Evolutionary conservation across 2,329 filamentous ascomycete genomes (phyloP).

Genomic region (Penicillium sp.): DNA sequence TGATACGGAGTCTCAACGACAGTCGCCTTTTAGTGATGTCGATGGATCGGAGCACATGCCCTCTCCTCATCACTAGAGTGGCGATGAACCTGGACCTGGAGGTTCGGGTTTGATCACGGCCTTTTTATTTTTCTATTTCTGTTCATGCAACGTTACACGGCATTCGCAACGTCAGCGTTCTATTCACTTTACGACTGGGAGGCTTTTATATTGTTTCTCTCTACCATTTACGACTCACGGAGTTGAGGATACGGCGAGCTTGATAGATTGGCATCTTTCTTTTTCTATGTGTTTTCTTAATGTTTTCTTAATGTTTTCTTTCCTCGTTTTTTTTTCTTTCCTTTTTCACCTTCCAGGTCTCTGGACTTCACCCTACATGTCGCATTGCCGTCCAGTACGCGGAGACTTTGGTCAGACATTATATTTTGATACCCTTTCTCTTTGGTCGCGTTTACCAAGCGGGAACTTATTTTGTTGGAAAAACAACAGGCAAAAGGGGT

Average conservation of each 20-base stretch:
- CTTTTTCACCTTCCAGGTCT: slow-evolving; percentile 7
- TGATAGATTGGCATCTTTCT: slow-evolving; percentile 27
- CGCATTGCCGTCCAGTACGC: slow-evolving; percentile 16
- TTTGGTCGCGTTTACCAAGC: slow-evolving; percentile 19
- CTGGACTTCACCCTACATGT: slow-evolving; percentile 1
- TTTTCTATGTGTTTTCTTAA: slow-evolving; percentile 1
- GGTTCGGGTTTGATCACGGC: slow-evolving; percentile 5
- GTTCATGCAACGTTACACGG: slow-evolving; percentile 15
- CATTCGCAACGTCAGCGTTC: slow-evolving; percentile 24
- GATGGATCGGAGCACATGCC: slow-evolving; percentile 32
- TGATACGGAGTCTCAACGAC: slow-evolving; percentile 32
- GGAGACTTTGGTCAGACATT: slow-evolving; percentile 21
- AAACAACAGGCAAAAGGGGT: slow-evolving; percentile 9
- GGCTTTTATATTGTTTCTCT: slow-evolving; percentile 1
- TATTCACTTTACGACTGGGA: slow-evolving; percentile 23
- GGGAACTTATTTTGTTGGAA: slow-evolving; percentile 11
- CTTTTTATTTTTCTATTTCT: slow-evolving; percentile 8
- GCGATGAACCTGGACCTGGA: not conserved
- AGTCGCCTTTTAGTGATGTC: slow-evolving; percentile 39
- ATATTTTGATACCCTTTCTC: slow-evolving; percentile 36
- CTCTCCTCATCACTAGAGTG: slow-evolving; percentile 28
- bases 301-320: too few relatives aligned
- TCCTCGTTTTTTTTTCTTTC: not conserved
- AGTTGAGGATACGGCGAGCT: slow-evolving; percentile 15
- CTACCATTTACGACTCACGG: slow-evolving; percentile 21